Percentiles rank a stretch among this genome's conserved stretches.
Evolutionary conservation across 163 green algal genomes (phyloP).

Genomic region (Chlamydomonas reinhardtii): DNA sequence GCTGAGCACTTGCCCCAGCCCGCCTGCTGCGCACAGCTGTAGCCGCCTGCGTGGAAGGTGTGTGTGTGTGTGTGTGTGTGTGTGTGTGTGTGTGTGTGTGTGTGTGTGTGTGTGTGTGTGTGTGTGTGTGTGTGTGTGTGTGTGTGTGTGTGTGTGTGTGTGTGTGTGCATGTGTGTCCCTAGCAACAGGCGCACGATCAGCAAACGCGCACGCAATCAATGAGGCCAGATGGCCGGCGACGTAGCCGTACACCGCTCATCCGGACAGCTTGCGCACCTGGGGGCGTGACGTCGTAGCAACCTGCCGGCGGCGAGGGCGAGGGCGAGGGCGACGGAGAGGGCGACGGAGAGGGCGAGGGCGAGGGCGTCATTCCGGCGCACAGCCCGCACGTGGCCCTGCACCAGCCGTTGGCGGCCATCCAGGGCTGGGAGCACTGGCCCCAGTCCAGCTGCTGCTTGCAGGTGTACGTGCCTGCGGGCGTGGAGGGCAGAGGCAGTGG

Average conservation of each 20-base stretch:
- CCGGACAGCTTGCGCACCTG: neutral
- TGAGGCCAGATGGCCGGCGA: too few relatives aligned
- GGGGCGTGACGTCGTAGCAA: constrained; percentile 4
- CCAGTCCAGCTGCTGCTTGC: constrained; percentile 40
- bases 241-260: too few relatives aligned
- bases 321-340: neutral
- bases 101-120: too few relatives aligned
- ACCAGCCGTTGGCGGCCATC: constrained; percentile 43
- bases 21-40: constrained; percentile 61
- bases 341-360: too few relatives aligned
- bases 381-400: constrained; percentile 23
- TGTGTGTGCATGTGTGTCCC: too few relatives aligned
- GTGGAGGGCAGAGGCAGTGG: neutral
- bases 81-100: neutral
- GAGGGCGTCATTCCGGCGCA: constrained; percentile 1
- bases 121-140: too few relatives aligned
- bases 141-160: too few relatives aligned
- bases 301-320: neutral
- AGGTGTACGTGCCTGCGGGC: constrained; percentile 22
- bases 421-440: constrained; percentile 30
- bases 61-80: neutral
- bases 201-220: too few relatives aligned
- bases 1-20: constrained; percentile 68
- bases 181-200: too few relatives aligned
- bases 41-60: constrained; percentile 9